Percentiles rank a stretch among this genome's conserved stretches.
Conservation (phyloP, 1,139 yeast genomes). For the Cylindricascospora bacillispora region DNA sequence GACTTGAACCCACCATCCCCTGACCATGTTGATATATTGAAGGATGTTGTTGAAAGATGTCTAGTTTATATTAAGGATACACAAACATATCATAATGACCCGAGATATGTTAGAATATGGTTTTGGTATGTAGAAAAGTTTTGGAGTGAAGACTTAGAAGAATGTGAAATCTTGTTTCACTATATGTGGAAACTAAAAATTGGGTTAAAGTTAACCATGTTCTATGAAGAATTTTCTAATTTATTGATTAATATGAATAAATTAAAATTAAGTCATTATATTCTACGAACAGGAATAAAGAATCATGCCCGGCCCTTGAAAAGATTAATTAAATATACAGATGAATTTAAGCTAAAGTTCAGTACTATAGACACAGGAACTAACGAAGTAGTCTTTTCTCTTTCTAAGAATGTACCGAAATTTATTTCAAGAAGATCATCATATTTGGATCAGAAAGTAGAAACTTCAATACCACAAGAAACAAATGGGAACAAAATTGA, state of each 20-base stretch:
- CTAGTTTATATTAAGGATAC: slow-evolving; percentile 58
- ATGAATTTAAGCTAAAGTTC: slow-evolving; percentile 34
- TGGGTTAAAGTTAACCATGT: slow-evolving; percentile 54
- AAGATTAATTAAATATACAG: slow-evolving; percentile 40
- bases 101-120: slow-evolving; percentile 74
- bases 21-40: slow-evolving; percentile 53
- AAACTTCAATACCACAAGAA: slow-evolving; percentile 6
- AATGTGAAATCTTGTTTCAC: slow-evolving; percentile 37
- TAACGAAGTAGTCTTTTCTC: not conserved
- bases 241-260: slow-evolving; percentile 41
- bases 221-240: slow-evolving; percentile 71
- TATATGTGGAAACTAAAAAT: slow-evolving; percentile 65
- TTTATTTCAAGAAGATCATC: not conserved
- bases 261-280: slow-evolving; percentile 47
- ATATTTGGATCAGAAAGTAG: not conserved
- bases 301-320: slow-evolving; percentile 51
- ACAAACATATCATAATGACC: slow-evolving; percentile 62
- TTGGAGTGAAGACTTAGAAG: slow-evolving; percentile 2
- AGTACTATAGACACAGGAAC: not conserved
- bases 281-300: slow-evolving; percentile 50
- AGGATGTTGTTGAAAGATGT: slow-evolving; percentile 52
- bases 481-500: slow-evolving; percentile 13
- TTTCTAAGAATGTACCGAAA: not conserved
- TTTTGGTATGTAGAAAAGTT: slow-evolving; percentile 23
- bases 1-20: slow-evolving; percentile 65